Evolutionary conservation across 1,139 yeast species (phyloP).

Genomic region (Blastobotrys persicus): DNA sequence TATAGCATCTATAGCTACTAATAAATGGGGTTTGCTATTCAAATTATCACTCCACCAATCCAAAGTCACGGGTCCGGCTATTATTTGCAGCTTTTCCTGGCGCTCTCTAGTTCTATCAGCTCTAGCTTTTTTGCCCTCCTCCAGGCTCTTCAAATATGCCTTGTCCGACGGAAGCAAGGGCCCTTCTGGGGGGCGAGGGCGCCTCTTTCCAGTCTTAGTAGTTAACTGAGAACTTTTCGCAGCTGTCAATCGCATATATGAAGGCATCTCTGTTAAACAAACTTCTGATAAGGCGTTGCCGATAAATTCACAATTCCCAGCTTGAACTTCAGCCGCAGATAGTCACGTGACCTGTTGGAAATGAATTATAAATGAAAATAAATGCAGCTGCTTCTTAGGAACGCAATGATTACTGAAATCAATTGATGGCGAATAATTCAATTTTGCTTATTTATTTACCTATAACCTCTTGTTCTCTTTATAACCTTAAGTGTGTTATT

Average conservation of each 20-base stretch:
- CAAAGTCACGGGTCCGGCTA: conserved; percentile 26
- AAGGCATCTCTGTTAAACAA: not conserved
- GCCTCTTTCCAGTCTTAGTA: conserved; percentile 7
- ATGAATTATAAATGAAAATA: too few relatives aligned
- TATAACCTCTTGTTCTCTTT: too few relatives aligned
- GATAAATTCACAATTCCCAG: too few relatives aligned
- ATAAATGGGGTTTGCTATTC: conserved; percentile 16
- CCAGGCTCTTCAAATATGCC: conserved; percentile 30
- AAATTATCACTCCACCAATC: conserved; percentile 23
- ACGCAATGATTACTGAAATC: too few relatives aligned
- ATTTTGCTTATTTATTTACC: too few relatives aligned
- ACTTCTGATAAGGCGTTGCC: too few relatives aligned
- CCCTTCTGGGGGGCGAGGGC: conserved; percentile 8
- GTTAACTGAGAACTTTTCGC: conserved; percentile 13
- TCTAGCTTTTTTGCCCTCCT: conserved; percentile 28
- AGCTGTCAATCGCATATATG: conserved; percentile 10
- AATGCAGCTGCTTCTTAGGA: too few relatives aligned
- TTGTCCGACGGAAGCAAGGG: conserved; percentile 35
- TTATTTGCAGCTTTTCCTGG: conserved; percentile 29
- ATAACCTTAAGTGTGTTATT: too few relatives aligned
- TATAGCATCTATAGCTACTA: conserved; percentile 25
- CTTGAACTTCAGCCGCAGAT: too few relatives aligned
- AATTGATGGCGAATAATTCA: too few relatives aligned
- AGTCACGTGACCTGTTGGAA: too few relatives aligned
- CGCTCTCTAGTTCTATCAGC: conserved; percentile 20